phyloP scores from a whole-genome alignment of 495 filamentous ascomycete species.

The Penicillium macrosclerotiorum region DNA sequence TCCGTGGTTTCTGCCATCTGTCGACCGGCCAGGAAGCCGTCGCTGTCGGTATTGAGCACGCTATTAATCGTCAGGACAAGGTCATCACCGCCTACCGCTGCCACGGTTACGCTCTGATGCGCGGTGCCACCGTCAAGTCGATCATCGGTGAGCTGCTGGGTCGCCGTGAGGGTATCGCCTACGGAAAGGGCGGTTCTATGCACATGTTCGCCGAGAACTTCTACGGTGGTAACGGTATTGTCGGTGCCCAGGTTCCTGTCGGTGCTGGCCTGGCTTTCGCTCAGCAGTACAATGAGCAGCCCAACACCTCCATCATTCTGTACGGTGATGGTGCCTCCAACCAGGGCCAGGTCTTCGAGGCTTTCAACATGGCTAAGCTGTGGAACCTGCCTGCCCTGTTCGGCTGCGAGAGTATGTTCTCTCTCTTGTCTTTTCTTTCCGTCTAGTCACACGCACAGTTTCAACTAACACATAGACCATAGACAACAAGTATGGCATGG shows the following conservation, averaged over 20 bases:
- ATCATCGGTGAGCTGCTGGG: conserved; percentile 97
- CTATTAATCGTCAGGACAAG: conserved; percentile 85
- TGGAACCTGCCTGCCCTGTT: conserved; percentile 96
- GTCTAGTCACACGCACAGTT: neutral
- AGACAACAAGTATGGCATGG: conserved; percentile 99
- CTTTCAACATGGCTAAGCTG: conserved; percentile 99
- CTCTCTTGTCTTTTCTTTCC: conserved; percentile 14
- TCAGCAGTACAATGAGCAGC: conserved; percentile 84
- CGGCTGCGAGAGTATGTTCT: conserved; percentile 96
- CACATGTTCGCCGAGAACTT: conserved; percentile 99
- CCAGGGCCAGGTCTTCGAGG: conserved; percentile 99
- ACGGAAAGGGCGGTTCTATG: conserved; percentile 99
- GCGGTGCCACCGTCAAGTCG: conserved; percentile 83
- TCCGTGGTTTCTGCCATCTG: conserved; percentile 98
- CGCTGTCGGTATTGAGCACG: conserved; percentile 94
- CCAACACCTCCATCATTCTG: conserved; percentile 81
- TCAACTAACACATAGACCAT: conserved; percentile 20
- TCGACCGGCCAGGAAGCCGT: conserved; percentile 98
- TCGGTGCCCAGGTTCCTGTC: conserved; percentile 97
- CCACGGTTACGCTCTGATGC: conserved; percentile 97
- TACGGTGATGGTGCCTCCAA: conserved; percentile 98
- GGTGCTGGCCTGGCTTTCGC: conserved; percentile 96
- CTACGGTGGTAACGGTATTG: conserved; percentile 98
- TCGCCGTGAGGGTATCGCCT: conserved; percentile 91
- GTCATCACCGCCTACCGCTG: conserved; percentile 98